phyloP scores from a whole-genome alignment of 495 filamentous ascomycete species.

The Monascus purpureus region DNA sequence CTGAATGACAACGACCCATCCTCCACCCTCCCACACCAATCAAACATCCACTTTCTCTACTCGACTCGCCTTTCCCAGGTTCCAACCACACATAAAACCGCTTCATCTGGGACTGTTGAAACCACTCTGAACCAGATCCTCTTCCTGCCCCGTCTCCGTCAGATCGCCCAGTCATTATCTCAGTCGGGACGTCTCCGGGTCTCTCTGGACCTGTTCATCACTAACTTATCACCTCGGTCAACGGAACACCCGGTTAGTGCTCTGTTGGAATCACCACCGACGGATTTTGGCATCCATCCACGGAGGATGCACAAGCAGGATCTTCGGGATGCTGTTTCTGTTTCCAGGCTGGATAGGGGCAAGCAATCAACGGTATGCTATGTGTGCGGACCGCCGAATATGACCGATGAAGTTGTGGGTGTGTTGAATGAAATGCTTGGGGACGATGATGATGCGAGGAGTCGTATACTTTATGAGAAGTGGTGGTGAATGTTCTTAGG shows the following conservation, averaged over 20 bases:
- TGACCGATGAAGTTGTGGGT: slow-evolving; percentile 71
- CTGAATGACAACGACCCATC: slow-evolving; percentile 17
- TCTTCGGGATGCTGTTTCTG: slow-evolving; percentile 25
- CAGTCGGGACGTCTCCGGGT: slow-evolving; percentile 17
- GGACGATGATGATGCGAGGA: slow-evolving; percentile 34
- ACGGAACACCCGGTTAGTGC: background rate
- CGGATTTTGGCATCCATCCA: slow-evolving; percentile 22
- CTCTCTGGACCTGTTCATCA: slow-evolving; percentile 26
- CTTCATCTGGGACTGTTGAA: slow-evolving; percentile 17
- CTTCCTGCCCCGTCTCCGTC: slow-evolving; percentile 39
- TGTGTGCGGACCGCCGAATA: slow-evolving; percentile 62
- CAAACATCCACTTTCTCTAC: slow-evolving; percentile 29
- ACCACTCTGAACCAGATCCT: slow-evolving; percentile 42
- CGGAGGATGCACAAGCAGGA: slow-evolving; percentile 40
- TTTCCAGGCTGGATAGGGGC: background rate
- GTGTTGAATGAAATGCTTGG: slow-evolving; percentile 33
- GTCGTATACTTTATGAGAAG: slow-evolving; percentile 64
- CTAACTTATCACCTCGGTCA: slow-evolving; percentile 8
- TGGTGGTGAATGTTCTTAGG: slow-evolving; percentile 52
- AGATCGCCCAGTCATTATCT: slow-evolving; percentile 21
- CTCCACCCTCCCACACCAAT: slow-evolving; percentile 6
- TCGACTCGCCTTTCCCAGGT: slow-evolving; percentile 23
- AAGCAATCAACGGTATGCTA: slow-evolving; percentile 43
- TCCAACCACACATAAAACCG: background rate
- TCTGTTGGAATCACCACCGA: slow-evolving; percentile 2